Conservation (phyloP, 495 filamentous ascomycete species). For the Penicillium dipodomyicola region DNA sequence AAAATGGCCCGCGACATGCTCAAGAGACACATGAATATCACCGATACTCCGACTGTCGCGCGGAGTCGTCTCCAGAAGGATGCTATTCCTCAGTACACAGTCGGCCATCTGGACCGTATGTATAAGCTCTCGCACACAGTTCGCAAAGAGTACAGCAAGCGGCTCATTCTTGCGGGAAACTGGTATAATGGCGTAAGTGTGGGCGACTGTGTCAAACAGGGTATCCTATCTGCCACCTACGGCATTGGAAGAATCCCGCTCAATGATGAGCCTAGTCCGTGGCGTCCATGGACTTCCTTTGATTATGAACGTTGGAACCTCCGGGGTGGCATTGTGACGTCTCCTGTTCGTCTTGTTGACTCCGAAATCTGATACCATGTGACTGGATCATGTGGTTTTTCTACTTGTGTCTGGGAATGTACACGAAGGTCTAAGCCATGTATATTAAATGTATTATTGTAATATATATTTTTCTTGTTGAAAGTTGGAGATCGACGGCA, state of each 20-base stretch:
- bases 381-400: not conserved
- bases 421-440: not conserved
- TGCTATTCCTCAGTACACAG: conserved; percentile 86
- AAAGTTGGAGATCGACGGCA: not conserved
- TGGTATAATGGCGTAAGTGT: conserved; percentile 68
- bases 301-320: conserved; percentile 29
- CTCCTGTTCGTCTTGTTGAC: conserved; percentile 28
- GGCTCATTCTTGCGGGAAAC: conserved; percentile 72
- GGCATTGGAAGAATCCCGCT: conserved; percentile 37
- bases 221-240: conserved; percentile 35
- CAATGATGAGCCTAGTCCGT: conserved; percentile 10
- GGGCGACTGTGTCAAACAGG: conserved; percentile 60
- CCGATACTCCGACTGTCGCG: conserved; percentile 52
- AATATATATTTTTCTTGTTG: not conserved
- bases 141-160: conserved; percentile 54
- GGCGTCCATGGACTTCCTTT: conserved; percentile 21
- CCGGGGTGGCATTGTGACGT: conserved; percentile 37
- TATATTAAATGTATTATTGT: conserved; percentile 3
- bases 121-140: conserved; percentile 54
- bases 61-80: conserved; percentile 63
- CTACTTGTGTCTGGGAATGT: conserved; percentile 4
- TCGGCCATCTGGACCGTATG: conserved; percentile 71
- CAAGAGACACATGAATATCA: conserved; percentile 70
- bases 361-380: not conserved
- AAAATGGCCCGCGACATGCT: conserved; percentile 67